Conservation (phyloP, 495 filamentous ascomycete genomes). For the Lindgomyces ingoldianus region DNA sequence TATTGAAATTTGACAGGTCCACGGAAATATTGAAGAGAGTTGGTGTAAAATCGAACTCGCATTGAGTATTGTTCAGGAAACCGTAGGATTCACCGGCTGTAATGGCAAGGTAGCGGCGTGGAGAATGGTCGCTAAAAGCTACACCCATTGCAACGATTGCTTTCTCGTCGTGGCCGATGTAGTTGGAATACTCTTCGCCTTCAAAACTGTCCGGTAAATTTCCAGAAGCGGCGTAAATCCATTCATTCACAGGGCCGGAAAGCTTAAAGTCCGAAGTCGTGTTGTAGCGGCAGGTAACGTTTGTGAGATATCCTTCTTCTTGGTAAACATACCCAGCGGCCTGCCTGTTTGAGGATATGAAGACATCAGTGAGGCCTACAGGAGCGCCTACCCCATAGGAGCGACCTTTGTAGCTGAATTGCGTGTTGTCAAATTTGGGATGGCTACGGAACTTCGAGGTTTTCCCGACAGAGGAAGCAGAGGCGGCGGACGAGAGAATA, state of each 20-base stretch:
- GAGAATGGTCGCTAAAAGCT: conserved; percentile 21
- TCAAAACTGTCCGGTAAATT: conserved; percentile 39
- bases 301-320: conserved; percentile 39
- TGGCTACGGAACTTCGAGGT: conserved; percentile 16
- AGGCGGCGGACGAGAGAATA: conserved; percentile 36
- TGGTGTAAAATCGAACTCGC: conserved; percentile 40
- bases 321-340: conserved; percentile 39
- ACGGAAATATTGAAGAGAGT: conserved; percentile 43
- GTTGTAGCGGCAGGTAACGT: conserved; percentile 44
- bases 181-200: conserved; percentile 34
- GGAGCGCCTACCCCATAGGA: conserved; percentile 45
- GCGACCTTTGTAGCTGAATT: conserved; percentile 42
- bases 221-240: conserved; percentile 35
- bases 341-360: conserved; percentile 24
- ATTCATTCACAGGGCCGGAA: conserved; percentile 1
- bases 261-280: conserved; percentile 18
- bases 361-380: conserved; percentile 40
- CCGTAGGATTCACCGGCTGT: conserved; percentile 38
- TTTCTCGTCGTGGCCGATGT: conserved; percentile 31
- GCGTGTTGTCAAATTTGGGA: conserved; percentile 45
- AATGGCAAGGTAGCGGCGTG: conserved; percentile 36
- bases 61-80: conserved; percentile 42
- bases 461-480: conserved; percentile 37
- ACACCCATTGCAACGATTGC: conserved; percentile 42
- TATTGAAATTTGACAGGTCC: conserved; percentile 37